A percentile compares a stretch with the other conserved stretches of the same genome.
Conservation (phyloP, 768 basidiomycete species). For the Heimioporus sp. region DNA sequence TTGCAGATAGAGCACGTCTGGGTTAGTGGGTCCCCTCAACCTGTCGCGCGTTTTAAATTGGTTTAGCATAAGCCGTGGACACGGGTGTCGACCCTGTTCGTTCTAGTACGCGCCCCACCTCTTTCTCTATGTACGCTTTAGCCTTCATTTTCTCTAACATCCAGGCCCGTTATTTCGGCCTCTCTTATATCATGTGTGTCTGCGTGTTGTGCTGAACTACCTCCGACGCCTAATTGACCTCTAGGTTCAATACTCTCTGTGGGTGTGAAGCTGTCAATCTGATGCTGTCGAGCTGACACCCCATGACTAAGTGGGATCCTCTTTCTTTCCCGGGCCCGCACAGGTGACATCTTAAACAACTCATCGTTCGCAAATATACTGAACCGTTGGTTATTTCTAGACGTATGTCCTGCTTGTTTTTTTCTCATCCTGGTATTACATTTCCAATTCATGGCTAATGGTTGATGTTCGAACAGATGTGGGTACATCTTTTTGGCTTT, state of each 20-base stretch:
- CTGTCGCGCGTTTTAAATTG: too few species aligned
- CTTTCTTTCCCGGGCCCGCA: not conserved
- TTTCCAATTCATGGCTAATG: too few species aligned
- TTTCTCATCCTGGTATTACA: not conserved
- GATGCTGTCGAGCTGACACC: not conserved
- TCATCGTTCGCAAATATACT: too few species aligned
- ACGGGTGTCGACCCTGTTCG: too few species aligned
- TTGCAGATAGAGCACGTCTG: too few species aligned
- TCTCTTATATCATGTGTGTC: too few species aligned
- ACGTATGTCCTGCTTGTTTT: not conserved
- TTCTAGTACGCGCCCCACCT: too few species aligned
- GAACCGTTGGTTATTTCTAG: not conserved
- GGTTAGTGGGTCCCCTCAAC: too few species aligned
- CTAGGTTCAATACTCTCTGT: not conserved
- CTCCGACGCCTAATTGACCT: not conserved
- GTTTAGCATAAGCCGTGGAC: too few species aligned
- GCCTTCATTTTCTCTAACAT: too few species aligned
- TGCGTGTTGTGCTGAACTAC: not conserved
- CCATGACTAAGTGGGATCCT: not conserved
- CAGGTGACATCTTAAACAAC: not conserved
- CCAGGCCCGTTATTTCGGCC: too few species aligned
- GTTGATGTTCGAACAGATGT: not conserved
- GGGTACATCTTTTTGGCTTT: not conserved
- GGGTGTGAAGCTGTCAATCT: not conserved
- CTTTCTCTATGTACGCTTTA: too few species aligned